Percentiles rank a stretch among this genome's conserved stretches.
These are phyloP conservation scores for Ceratocystis destructans DNA, from an alignment of 2,329 filamentous ascomycete species.

Conservation along the genomic window DNA sequence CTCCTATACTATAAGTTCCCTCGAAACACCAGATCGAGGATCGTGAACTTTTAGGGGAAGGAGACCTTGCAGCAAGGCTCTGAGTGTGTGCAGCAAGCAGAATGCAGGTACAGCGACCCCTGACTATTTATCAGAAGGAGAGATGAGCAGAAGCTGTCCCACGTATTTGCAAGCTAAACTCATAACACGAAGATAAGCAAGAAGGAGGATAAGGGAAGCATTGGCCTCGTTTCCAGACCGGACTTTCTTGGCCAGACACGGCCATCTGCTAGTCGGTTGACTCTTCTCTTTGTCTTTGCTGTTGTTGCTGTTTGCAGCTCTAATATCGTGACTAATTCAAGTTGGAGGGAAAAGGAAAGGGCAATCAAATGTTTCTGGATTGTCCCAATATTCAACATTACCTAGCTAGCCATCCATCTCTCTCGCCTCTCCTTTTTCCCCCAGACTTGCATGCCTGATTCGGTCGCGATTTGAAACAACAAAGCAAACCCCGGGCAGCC, in stretches of 20 bases:
- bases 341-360: too few relatives aligned
- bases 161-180: background rate
- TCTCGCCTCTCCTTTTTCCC: background rate
- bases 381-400: too few relatives aligned
- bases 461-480: background rate
- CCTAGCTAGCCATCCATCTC: background rate
- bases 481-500: background rate
- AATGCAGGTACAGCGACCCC: slow-evolving; percentile 1
- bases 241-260: background rate
- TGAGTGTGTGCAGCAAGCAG: background rate
- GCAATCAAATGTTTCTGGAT: background rate
- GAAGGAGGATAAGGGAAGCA: background rate
- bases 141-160: background rate
- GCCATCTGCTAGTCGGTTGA: background rate
- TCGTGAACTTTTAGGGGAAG: background rate
- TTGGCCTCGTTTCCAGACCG: background rate
- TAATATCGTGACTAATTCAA: too few relatives aligned
- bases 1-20: background rate
- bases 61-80: background rate
- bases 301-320: background rate
- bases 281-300: background rate
- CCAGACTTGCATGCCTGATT: background rate
- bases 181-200: slow-evolving; percentile 3
- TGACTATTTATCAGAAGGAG: background rate
- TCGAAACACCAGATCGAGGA: slow-evolving; percentile 2